These are phyloP conservation scores for Fermentozyma sake DNA, from an alignment of 1,139 yeast species.

Conservation along the genomic window DNA sequence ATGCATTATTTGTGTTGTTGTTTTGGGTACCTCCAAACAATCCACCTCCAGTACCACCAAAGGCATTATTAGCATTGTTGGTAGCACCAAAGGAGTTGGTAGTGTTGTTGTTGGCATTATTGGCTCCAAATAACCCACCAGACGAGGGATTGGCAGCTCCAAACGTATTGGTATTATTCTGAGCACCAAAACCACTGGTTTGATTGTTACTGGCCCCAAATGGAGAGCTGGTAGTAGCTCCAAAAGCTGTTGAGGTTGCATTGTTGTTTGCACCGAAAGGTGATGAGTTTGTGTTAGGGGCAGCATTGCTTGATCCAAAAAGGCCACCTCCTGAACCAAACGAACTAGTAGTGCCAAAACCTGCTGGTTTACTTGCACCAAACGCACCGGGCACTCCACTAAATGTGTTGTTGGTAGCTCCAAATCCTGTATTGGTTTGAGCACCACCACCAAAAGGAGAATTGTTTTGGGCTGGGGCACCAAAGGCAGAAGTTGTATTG, in stretches of 20 bases:
- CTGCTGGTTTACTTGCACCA: constrained; percentile 10
- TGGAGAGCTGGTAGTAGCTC: constrained; percentile 8
- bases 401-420: constrained; percentile 17
- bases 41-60: constrained; percentile 27
- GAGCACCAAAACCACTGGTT: constrained; percentile 15
- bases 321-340: constrained; percentile 22
- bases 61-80: constrained; percentile 11
- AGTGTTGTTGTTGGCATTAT: constrained; percentile 5
- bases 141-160: constrained; percentile 16
- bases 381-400: no score
- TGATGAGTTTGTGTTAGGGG: constrained; percentile 9
- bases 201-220: constrained; percentile 13
- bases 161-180: constrained; percentile 7
- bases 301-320: constrained; percentile 12
- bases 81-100: constrained; percentile 6
- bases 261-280: constrained; percentile 16
- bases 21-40: constrained; percentile 8
- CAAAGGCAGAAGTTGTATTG: constrained; percentile 9
- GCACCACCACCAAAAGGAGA: constrained; percentile 27
- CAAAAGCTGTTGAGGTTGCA: constrained; percentile 26
- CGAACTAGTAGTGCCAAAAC: constrained; percentile 8
- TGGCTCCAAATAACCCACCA: constrained; percentile 30
- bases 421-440: constrained; percentile 22
- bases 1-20: constrained; percentile 11
- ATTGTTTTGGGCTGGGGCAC: constrained; percentile 11